Evolutionary conservation across 805 yeast species (phyloP).

Genomic region (Kregervanrija pseudodelftensis): DNA sequence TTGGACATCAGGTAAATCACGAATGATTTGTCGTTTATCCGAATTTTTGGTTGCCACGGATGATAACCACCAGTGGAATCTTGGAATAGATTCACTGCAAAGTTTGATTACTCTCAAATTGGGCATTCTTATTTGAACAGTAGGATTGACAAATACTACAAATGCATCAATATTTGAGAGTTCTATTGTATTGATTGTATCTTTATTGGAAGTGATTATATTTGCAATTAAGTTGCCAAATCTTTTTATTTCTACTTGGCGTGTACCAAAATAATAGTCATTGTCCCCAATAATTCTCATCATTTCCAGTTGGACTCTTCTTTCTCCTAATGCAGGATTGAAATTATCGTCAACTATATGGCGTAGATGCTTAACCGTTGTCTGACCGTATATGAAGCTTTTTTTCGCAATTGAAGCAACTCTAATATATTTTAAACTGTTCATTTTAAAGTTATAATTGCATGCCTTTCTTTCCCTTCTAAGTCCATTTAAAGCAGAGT

Average conservation of each 20-base stretch:
- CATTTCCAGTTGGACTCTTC: conserved; percentile 5
- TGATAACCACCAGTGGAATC: conserved; percentile 20
- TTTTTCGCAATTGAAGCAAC: background rate
- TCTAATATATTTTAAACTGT: background rate
- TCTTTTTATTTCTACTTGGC: background rate
- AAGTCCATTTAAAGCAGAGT: background rate
- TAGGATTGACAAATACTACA: conserved; percentile 10
- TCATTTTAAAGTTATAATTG: conserved; percentile 1
- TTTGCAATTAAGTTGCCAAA: conserved; percentile 14
- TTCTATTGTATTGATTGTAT: conserved; percentile 14
- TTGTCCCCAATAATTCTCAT: conserved; percentile 3
- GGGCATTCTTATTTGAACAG: conserved; percentile 4
- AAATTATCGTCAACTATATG: background rate
- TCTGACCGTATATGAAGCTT: background rate
- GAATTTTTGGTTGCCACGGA: conserved; percentile 12
- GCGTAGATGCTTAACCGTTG: background rate
- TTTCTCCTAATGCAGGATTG: background rate
- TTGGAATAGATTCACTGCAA: conserved; percentile 17
- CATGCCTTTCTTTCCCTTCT: conserved; percentile 4
- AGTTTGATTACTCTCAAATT: conserved; percentile 11
- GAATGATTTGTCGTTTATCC: conserved; percentile 8
- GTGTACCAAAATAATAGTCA: too few species aligned
- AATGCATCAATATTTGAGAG: conserved; percentile 18
- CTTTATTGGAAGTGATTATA: conserved; percentile 7
- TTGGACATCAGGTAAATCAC: conserved; percentile 3